A percentile compares a stretch with the other conserved stretches of the same genome.
Evolutionary conservation across 2,329 filamentous ascomycete genomes (phyloP).

Genomic region (Aureobasidium sp.): DNA sequence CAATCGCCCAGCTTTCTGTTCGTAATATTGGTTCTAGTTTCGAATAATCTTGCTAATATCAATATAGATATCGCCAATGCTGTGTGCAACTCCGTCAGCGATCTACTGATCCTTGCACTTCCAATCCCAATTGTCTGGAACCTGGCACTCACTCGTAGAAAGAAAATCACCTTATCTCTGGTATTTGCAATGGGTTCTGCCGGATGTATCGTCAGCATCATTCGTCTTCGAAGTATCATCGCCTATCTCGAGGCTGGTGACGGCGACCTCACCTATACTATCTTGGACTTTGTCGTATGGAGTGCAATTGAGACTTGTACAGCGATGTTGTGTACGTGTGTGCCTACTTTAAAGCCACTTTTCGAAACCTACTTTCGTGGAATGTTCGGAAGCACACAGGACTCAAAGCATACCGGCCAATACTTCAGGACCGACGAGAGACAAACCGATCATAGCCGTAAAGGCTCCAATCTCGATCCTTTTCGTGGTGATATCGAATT

Average conservation of each 20-base stretch:
- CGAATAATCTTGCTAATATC: background rate
- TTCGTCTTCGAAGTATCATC: slow-evolving; percentile 14
- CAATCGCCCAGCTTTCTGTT: slow-evolving; percentile 13
- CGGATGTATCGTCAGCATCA: slow-evolving; percentile 16
- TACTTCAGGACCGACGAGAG: slow-evolving; percentile 5
- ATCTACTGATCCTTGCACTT: slow-evolving; percentile 13
- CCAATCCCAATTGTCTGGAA: slow-evolving; percentile 13
- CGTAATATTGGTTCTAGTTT: background rate
- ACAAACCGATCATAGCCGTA: background rate
- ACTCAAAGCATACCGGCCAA: background rate
- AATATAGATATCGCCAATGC: slow-evolving; percentile 13
- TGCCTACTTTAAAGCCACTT: slow-evolving; percentile 3
- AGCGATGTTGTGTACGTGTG: background rate
- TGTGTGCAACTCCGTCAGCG: slow-evolving; percentile 12
- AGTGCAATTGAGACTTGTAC: background rate
- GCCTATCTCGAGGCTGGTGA: slow-evolving; percentile 8
- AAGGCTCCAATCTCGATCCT: background rate
- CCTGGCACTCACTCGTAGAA: background rate
- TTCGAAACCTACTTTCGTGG: slow-evolving; percentile 5
- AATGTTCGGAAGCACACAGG: background rate
- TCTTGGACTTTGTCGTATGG: slow-evolving; percentile 4
- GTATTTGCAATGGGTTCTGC: slow-evolving; percentile 11
- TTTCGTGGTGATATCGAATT: background rate
- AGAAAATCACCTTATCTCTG: slow-evolving; percentile 11
- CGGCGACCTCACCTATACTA: slow-evolving; percentile 7